Conservation (phyloP, 2,329 filamentous ascomycete genomes). For the Davidsoniella eucalypti region DNA sequence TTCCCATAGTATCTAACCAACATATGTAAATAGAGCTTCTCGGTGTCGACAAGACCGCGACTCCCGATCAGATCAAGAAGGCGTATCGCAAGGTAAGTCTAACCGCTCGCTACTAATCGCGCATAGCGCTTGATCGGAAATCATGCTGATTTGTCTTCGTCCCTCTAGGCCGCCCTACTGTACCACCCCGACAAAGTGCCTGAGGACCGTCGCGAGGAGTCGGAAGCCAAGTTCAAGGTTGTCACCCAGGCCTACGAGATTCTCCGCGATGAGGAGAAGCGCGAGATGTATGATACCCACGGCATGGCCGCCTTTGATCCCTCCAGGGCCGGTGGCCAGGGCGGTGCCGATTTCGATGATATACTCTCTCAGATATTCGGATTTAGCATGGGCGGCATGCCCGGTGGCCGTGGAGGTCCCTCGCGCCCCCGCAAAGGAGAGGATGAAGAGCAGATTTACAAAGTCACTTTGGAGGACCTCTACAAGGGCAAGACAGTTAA, state of each 20-base stretch:
- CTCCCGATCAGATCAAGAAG: conserved; percentile 75
- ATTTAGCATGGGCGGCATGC: conserved; percentile 45
- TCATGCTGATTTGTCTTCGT: conserved; percentile 3
- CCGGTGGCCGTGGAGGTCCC: conserved; percentile 34
- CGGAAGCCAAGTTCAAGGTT: conserved; percentile 83
- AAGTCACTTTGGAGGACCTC: conserved; percentile 80
- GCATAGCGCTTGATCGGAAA: background rate
- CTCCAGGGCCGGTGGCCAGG: conserved; percentile 30
- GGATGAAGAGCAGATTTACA: conserved; percentile 80
- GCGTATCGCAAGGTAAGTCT: conserved; percentile 78
- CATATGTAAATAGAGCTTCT: conserved; percentile 48
- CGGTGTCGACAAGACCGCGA: conserved; percentile 54
- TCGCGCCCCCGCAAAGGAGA: conserved; percentile 53
- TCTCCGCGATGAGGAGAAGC: conserved; percentile 86
- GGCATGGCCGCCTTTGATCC: conserved; percentile 94
- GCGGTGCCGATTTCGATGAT: conserved; percentile 74
- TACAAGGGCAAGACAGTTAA: conserved; percentile 98
- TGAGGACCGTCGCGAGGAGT: conserved; percentile 65
- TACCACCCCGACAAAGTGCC: conserved; percentile 94
- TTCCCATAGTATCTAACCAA: conserved; percentile 4
- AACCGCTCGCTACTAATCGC: background rate
- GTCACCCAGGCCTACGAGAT: conserved; percentile 95
- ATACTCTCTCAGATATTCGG: conserved; percentile 87
- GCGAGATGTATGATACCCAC: conserved; percentile 78
- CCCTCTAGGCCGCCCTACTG: conserved; percentile 56